Evolutionary conservation across 1,139 yeast species (phyloP).

Genomic region (Pichia sp.): DNA sequence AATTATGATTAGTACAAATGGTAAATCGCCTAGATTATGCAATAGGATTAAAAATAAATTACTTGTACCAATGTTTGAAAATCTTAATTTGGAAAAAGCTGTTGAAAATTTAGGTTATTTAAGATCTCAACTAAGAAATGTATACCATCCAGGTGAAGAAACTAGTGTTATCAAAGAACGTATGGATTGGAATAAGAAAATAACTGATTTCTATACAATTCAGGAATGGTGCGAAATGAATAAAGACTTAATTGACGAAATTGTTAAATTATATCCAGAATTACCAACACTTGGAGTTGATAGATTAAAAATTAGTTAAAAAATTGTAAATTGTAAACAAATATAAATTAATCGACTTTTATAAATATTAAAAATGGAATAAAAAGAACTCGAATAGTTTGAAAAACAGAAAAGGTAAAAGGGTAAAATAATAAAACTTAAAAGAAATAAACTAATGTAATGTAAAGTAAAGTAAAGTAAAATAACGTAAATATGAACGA

Average conservation of each 20-base stretch:
- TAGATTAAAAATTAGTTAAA: too few species aligned
- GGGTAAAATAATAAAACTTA: neutral
- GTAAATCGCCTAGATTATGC: constrained; percentile 74
- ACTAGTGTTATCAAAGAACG: constrained; percentile 49
- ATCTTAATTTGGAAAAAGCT: constrained; percentile 48
- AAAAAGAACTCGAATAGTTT: too few species aligned
- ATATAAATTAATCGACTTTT: neutral
- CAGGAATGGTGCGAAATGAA: constrained; percentile 52
- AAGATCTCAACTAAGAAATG: constrained; percentile 44
- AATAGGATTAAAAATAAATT: constrained; percentile 57
- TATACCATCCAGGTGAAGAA: constrained; percentile 42
- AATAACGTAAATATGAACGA: neutral
- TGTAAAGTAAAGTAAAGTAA: constrained; percentile 1
- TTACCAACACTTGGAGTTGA: constrained; percentile 20
- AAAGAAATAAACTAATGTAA: neutral
- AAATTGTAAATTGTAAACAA: neutral
- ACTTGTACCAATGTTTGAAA: constrained; percentile 34
- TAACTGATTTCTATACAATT: constrained; percentile 57
- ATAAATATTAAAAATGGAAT: neutral
- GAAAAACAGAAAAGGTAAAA: neutral
- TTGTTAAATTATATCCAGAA: constrained; percentile 29
- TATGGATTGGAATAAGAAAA: constrained; percentile 66
- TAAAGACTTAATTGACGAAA: constrained; percentile 22
- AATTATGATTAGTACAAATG: constrained; percentile 79
- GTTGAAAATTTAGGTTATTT: constrained; percentile 58